Evolutionary conservation across 2,329 filamentous ascomycete genomes (phyloP).

Genomic region (Juglanconis oblonga): DNA sequence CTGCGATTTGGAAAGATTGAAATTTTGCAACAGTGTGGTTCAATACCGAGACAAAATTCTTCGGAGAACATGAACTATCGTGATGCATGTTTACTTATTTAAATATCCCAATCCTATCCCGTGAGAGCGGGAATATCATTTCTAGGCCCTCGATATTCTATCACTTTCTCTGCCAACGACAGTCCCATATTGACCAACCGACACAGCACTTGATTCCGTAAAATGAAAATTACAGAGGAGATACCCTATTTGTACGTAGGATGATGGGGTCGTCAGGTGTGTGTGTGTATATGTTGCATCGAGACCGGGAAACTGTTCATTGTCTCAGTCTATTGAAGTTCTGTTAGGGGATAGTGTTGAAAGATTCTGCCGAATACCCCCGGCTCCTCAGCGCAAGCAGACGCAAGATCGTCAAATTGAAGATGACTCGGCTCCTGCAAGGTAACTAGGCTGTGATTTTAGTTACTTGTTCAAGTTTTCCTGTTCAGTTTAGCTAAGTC

Average conservation of each 20-base stretch:
- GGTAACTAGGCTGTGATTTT: neutral
- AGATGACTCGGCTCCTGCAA: neutral
- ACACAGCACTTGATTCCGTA: neutral
- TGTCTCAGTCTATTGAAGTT: slow-evolving; percentile 1
- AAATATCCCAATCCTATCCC: neutral
- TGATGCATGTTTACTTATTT: neutral
- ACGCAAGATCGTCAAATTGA: neutral
- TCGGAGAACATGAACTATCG: neutral
- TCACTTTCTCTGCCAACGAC: neutral
- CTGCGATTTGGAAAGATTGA: neutral
- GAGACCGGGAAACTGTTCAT: neutral
- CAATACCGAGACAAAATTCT: no score
- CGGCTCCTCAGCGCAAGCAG: neutral
- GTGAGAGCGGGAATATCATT: neutral
- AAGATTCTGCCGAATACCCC: neutral
- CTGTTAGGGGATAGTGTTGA: neutral
- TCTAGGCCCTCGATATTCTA: neutral
- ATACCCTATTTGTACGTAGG: no score
- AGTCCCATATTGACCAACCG: neutral
- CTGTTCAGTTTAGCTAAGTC: no score
- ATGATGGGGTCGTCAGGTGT: no score
- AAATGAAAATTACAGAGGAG: neutral
- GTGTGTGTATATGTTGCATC: neutral
- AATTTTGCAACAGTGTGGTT: neutral
- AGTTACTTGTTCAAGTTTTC: no score